Base-by-base conservation (phyloP, 176 grass and related monocot species). In the Triticum monococcum region DNA sequence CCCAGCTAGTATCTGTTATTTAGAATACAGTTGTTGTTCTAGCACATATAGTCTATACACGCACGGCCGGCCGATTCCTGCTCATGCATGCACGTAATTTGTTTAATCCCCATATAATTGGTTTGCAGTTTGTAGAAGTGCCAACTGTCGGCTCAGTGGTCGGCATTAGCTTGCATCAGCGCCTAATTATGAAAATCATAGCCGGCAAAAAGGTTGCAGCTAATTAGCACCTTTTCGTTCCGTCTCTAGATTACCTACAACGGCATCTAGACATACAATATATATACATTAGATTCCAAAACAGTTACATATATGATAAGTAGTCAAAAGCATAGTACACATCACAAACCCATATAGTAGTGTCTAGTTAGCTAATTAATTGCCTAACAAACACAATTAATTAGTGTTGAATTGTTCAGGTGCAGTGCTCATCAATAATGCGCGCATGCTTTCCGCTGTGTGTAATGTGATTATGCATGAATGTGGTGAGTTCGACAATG, bases 341-440 rank as follows among this genome's bases (percentile, higher is more conserved):
- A 85, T 89, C 81, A 66, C 31, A 25, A 72, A 65, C 11, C 66
- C 20, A 17, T 24, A 36, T 56, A 61, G 24, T 79, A 74, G 23
- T 73, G 62, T 30, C 41, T 83, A 45, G 61, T 83, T 73, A 63
- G 30, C 31, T 83, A 35, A 38, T 78, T 75, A 89, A 85, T 68
- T 20, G 25, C 57, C 77, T 86, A 76, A 81, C 82, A 67, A 59
- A 85, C 32, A 24, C 54, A 30, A 64, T 64, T 78, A 33, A 72
- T 73, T n/a, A 30, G 12, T 12, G 52, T 40, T 78, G 20, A 79
- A 32, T 60, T 91, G 80, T 84, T 87, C 75, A 61, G 78, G 78
- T 82, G 72, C 81, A 79, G 24, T 59, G 80, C 43, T 67, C 68
- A 45, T 67, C 89, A 84, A 91, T 87, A 90, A 90, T 90, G 56